phyloP scores from a whole-genome alignment of 345 rosid genomes.

The Euphorbia peplus region DNA sequence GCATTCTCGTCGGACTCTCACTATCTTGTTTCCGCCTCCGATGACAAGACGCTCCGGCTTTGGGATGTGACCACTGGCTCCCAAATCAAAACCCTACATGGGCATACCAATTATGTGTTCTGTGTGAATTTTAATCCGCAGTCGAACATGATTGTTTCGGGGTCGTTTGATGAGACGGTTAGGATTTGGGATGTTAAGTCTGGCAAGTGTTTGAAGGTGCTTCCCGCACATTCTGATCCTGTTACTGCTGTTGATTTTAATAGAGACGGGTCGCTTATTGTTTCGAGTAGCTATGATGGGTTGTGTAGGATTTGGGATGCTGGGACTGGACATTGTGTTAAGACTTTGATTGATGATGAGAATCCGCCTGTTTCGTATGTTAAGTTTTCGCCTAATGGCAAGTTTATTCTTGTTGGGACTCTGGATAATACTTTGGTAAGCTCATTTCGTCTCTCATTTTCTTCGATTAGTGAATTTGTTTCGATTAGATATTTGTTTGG shows the following conservation, averaged over 20 bases:
- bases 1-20: slow-evolving; percentile 88
- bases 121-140: slow-evolving; percentile 87
- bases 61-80: slow-evolving; percentile 83
- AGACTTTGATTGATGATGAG: slow-evolving; percentile 85
- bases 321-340: slow-evolving; percentile 80
- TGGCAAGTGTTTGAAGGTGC: slow-evolving; percentile 83
- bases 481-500: not conserved
- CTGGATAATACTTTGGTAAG: slow-evolving; percentile 81
- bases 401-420: slow-evolving; percentile 87
- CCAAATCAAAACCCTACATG: slow-evolving; percentile 56
- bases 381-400: slow-evolving; percentile 88
- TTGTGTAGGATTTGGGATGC: slow-evolving; percentile 89
- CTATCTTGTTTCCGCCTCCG: slow-evolving; percentile 87
- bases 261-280: slow-evolving; percentile 73
- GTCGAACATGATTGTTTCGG: slow-evolving; percentile 86
- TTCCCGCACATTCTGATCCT: slow-evolving; percentile 93
- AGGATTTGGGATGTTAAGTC: slow-evolving; percentile 86
- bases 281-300: slow-evolving; percentile 92
- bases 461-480: not conserved
- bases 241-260: slow-evolving; percentile 89
- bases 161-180: slow-evolving; percentile 90
- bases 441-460: not conserved
- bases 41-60: slow-evolving; percentile 83
- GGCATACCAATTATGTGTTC: slow-evolving; percentile 82
- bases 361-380: slow-evolving; percentile 90